Conservation (phyloP, 2,329 filamentous ascomycete genomes). For the Mycogone perniciosa region DNA sequence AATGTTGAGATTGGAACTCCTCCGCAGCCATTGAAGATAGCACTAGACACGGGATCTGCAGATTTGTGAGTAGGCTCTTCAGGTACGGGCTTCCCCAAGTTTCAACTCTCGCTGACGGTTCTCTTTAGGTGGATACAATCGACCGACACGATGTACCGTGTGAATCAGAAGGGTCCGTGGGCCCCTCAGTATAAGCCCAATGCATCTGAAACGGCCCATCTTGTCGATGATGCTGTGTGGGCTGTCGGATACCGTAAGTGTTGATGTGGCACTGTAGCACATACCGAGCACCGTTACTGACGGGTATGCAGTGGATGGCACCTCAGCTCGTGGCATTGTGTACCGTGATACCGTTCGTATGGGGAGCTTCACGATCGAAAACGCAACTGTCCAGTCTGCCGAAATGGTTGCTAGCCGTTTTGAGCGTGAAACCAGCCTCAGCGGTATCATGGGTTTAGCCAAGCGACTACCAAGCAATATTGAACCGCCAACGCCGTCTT, state of each 20-base stretch:
- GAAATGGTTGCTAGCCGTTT: slow-evolving; percentile 35
- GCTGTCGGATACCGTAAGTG: slow-evolving; percentile 42
- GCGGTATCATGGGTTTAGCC: slow-evolving; percentile 48
- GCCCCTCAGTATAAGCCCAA: slow-evolving; percentile 38
- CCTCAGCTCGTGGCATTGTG: slow-evolving; percentile 39
- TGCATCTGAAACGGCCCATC: slow-evolving; percentile 37
- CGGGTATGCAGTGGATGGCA: slow-evolving; percentile 34
- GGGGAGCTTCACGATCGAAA: slow-evolving; percentile 37
- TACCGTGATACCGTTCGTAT: slow-evolving; percentile 45
- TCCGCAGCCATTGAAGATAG: slow-evolving; percentile 40
- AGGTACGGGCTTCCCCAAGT: too few species aligned
- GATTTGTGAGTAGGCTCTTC: slow-evolving; percentile 51
- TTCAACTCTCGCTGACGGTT: slow-evolving; percentile 1
- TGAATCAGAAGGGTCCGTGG: slow-evolving; percentile 30
- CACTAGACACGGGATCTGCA: slow-evolving; percentile 49
- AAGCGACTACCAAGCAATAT: slow-evolving; percentile 41
- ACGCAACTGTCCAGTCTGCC: slow-evolving; percentile 46
- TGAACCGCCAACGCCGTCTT: slow-evolving; percentile 34
- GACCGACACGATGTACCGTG: slow-evolving; percentile 36
- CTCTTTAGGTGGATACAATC: slow-evolving; percentile 47
- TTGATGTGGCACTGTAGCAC: background rate
- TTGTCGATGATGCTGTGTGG: slow-evolving; percentile 41
- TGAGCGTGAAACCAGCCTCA: slow-evolving; percentile 36
- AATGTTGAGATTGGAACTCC: slow-evolving; percentile 42
- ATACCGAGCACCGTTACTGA: background rate